A percentile compares a stretch with the other conserved stretches of the same genome.
Conservation (phyloP, 768 basidiomycete species). For the Russula olivacea region DNA sequence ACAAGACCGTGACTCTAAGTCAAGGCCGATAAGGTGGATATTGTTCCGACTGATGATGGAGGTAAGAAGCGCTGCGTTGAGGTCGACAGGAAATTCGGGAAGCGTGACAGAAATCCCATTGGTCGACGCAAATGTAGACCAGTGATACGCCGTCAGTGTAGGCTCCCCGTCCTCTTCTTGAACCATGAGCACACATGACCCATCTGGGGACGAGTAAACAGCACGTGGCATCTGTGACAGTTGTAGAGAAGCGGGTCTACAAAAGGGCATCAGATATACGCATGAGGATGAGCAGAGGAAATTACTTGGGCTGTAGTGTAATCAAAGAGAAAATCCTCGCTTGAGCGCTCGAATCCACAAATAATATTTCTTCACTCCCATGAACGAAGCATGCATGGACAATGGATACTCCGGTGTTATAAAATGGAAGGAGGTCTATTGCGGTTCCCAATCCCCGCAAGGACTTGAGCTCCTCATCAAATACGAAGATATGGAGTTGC, state of each 20-base stretch:
- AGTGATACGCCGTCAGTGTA: constrained; percentile 44
- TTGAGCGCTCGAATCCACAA: constrained; percentile 41
- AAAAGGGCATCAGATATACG: neutral
- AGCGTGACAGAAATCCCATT: constrained; percentile 39
- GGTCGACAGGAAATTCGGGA: constrained; percentile 24
- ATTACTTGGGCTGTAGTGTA: constrained; percentile 49
- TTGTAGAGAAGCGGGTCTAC: constrained; percentile 43
- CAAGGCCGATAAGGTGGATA: constrained; percentile 42
- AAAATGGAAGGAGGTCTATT: constrained; percentile 43
- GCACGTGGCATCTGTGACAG: constrained; percentile 34
- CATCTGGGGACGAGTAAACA: constrained; percentile 47
- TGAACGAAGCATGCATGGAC: constrained; percentile 40
- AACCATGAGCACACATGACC: constrained; percentile 44
- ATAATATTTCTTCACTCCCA: constrained; percentile 48
- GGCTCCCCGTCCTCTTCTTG: constrained; percentile 20
- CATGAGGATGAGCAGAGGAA: no score
- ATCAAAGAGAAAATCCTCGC: constrained; percentile 50
- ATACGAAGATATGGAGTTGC: constrained; percentile 42
- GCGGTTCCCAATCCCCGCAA: constrained; percentile 41
- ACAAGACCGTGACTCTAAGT: constrained; percentile 32
- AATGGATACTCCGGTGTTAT: constrained; percentile 31
- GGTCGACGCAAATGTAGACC: constrained; percentile 49
- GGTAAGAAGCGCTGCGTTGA: constrained; percentile 34
- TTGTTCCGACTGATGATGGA: constrained; percentile 41
- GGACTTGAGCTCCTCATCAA: constrained; percentile 40